phyloP scores from a whole-genome alignment of 768 basidiomycete genomes.

The Mycena indigotica region DNA sequence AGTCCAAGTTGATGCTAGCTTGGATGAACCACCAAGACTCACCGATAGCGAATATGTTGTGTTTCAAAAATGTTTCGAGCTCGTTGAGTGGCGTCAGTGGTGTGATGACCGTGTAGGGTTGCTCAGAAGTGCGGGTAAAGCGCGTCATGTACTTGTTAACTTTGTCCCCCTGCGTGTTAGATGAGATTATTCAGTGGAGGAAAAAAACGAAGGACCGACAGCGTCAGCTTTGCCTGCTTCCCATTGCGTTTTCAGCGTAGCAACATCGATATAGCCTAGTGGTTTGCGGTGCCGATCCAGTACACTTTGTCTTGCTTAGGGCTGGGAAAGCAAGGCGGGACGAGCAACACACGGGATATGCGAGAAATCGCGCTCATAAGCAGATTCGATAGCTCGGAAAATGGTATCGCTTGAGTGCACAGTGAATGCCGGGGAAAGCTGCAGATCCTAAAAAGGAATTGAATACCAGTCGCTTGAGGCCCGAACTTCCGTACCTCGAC shows the following conservation, averaged over 20 bases:
- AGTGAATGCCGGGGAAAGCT: conserved; percentile 86
- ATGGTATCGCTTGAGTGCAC: conserved; percentile 73
- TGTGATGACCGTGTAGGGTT: conserved; percentile 80
- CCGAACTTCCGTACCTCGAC: conserved; percentile 66
- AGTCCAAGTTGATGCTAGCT: conserved; percentile 1
- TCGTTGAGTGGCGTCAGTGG: conserved; percentile 78
- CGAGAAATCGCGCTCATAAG: conserved; percentile 93
- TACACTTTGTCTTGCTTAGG: conserved; percentile 51
- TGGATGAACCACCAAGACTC: conserved; percentile 16
- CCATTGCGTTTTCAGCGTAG: conserved; percentile 74
- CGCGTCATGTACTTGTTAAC: conserved; percentile 71
- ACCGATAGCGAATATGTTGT: conserved; percentile 80
- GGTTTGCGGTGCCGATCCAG: conserved; percentile 72
- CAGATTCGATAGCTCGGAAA: conserved; percentile 76
- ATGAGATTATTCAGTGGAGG: conserved; percentile 1
- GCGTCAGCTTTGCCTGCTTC: conserved; percentile 71
- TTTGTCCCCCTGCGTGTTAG: conserved; percentile 73
- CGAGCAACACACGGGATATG: conserved; percentile 72
- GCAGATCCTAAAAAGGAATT: conserved; percentile 58
- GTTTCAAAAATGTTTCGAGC: conserved; percentile 75
- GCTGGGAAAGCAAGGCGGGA: background rate
- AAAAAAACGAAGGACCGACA: conserved; percentile 44
- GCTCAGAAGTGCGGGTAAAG: conserved; percentile 64
- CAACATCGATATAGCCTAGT: conserved; percentile 83
- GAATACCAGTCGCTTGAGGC: background rate